Evolutionary conservation across 202 grass and related monocot species (phyloP), one percentile per base, ranked within the genome.

Genomic region (Elaeis oleifera): DNA sequence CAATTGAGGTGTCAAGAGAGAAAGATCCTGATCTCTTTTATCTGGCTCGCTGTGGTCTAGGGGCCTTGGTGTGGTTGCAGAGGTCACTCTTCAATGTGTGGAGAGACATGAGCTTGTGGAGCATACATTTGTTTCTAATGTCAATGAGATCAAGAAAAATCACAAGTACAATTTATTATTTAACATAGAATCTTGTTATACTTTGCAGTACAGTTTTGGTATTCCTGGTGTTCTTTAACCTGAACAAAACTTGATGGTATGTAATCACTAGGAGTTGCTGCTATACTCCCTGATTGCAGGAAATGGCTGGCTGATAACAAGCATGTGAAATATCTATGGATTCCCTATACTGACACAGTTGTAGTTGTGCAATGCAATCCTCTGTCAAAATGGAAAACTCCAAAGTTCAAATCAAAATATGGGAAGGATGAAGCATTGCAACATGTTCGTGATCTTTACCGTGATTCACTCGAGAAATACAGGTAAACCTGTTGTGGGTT

Each of bases 231-330:
- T 44, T 44, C 36, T 44, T 44, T 44, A 44, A 13, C 36, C 36
- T 13, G 36, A 13, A 44, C 6, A 44, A 44, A 44, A 44, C 36
- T 44, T 44, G 36, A 13, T 44, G 1, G 9, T 13, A 11, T 44
- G 9, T 44, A 13, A 14, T 1, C 27, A 70, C 8, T 52, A 69
- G 23, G 18, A 66, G n/a, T 3, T 51, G 58, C 57, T 21, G 71
- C 68, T 58, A 27, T 65, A 53, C 26, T 57, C 56, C 2, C 26
- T 56, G 18, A 18, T 79, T 55, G 26, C 83, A 97, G 88, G 84
- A 92, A 97, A 72, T 92, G 92, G 88, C 82, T 97, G 15, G 76
- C 79, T 25, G 84, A 89, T 66, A 89, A 97, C 64, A 92, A 97
- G 58, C 92, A 89, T 74, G 77, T 91, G 57, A 89, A 91, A 61